A percentile compares a stretch with the other conserved stretches of the same genome.
phyloP scores from a whole-genome alignment of 495 filamentous ascomycete genomes.

The Aspergillus sclerotiicarbonarius region DNA sequence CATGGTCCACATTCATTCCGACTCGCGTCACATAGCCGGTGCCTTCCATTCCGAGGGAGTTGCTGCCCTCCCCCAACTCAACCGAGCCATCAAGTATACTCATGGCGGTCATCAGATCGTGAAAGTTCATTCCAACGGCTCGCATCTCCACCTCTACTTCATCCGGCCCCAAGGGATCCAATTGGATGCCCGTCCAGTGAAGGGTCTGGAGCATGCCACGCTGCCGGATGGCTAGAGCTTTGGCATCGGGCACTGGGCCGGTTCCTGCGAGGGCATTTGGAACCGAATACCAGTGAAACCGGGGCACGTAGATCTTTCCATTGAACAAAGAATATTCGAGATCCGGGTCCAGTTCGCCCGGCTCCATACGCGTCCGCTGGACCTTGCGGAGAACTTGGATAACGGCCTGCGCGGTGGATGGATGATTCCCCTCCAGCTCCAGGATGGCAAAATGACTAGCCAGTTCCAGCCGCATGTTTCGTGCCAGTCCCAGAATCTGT shows the following conservation, averaged over 20 bases:
- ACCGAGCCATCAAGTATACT: too few relatives aligned
- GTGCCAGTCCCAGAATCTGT: conserved; percentile 23
- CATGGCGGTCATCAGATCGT: conserved; percentile 30
- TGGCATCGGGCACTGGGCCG: too few relatives aligned
- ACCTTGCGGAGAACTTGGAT: conserved; percentile 25
- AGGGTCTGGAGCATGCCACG: too few relatives aligned
- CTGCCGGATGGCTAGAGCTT: too few relatives aligned
- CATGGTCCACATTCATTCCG: too few relatives aligned
- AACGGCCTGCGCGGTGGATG: conserved; percentile 7
- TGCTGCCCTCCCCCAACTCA: too few relatives aligned
- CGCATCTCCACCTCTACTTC: conserved; percentile 30
- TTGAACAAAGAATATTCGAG: conserved; percentile 32
- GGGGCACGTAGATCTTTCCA: conserved; percentile 22
- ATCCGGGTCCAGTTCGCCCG: conserved; percentile 17
- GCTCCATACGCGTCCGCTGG: background rate
- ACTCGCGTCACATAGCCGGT: too few relatives aligned
- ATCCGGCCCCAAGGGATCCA: too few relatives aligned
- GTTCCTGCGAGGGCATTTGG: too few relatives aligned
- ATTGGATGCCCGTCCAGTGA: too few relatives aligned
- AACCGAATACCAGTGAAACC: conserved; percentile 23
- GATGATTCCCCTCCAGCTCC: conserved; percentile 34
- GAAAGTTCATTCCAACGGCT: conserved; percentile 36
- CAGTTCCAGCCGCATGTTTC: conserved; percentile 41
- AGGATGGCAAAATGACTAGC: conserved; percentile 38
- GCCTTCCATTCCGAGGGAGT: too few relatives aligned